A percentile compares a stretch with the other conserved stretches of the same genome.
phyloP scores from a whole-genome alignment of 257 asterid species.

The Solanum bulbocastanum region DNA sequence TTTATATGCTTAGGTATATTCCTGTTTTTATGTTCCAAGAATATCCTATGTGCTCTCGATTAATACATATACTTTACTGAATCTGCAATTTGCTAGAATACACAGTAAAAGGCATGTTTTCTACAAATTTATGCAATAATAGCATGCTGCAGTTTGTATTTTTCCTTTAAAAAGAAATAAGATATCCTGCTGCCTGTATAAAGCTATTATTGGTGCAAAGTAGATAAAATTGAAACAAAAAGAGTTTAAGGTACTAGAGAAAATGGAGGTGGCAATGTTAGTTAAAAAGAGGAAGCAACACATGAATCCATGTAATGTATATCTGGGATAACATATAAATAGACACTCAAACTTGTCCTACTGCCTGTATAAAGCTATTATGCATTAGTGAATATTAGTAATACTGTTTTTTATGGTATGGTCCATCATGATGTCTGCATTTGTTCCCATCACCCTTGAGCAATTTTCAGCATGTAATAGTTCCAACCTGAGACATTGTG shows the following conservation, averaged over 20 bases:
- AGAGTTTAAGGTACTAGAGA: background rate
- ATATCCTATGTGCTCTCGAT: too few species aligned
- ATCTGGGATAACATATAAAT: background rate
- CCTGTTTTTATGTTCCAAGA: too few species aligned
- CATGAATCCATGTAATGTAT: background rate
- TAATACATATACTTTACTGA: too few species aligned
- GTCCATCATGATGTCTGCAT: background rate
- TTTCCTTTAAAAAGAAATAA: too few species aligned
- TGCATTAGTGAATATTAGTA: background rate
- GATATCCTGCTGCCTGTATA: too few species aligned
- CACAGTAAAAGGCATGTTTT: background rate
- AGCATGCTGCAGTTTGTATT: background rate
- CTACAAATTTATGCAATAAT: background rate
- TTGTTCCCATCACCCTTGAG: background rate
- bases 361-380: background rate
- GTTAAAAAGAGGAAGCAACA: background rate
- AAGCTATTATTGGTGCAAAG: too few species aligned
- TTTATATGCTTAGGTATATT: too few species aligned
- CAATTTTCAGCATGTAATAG: background rate
- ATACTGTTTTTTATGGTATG: background rate
- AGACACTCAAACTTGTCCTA: background rate
- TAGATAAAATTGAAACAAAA: background rate
- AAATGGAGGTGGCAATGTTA: background rate
- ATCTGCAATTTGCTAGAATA: too few species aligned
- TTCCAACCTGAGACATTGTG: too few species aligned